Conservation (phyloP, 768 basidiomycete species). For the Pisolithus marmoratus region DNA sequence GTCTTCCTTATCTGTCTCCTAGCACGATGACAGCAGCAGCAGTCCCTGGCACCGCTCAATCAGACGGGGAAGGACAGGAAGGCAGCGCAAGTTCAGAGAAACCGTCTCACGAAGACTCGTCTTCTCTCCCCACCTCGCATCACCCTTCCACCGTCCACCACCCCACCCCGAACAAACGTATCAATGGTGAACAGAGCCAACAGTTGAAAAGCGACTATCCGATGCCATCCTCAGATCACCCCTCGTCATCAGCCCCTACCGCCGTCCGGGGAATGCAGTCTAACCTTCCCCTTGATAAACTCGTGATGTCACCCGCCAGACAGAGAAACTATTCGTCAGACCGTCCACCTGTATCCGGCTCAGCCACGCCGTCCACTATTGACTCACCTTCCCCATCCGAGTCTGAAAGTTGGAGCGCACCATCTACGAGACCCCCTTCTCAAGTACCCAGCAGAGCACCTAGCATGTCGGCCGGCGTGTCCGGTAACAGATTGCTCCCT, state of each 20-base stretch:
- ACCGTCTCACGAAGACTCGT: constrained; percentile 41
- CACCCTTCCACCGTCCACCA: background rate
- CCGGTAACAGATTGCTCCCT: constrained; percentile 25
- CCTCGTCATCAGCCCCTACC: constrained; percentile 7
- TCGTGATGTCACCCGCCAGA: background rate
- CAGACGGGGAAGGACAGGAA: constrained; percentile 53
- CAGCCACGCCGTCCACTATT: constrained; percentile 33
- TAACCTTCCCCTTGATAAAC: constrained; percentile 14
- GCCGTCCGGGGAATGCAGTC: background rate
- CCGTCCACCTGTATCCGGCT: constrained; percentile 32
- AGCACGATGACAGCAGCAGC: constrained; percentile 23
- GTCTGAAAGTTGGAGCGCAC: constrained; percentile 54
- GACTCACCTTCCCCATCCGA: constrained; percentile 53
- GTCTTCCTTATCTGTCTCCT: background rate
- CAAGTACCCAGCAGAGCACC: constrained; percentile 43
- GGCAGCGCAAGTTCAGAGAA: constrained; percentile 42
- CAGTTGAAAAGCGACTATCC: constrained; percentile 6
- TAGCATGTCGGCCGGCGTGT: constrained; percentile 32
- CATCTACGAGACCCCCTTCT: constrained; percentile 57
- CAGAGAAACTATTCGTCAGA: background rate
- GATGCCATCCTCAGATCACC: constrained; percentile 7
- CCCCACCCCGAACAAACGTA: background rate
- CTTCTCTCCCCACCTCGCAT: too few relatives aligned
- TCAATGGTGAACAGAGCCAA: background rate
- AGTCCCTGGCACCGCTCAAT: constrained; percentile 38